These are phyloP conservation scores for Fennellomyces sp. DNA, from an alignment of 371 early-diverging fungal species.

Conservation along the genomic window DNA sequence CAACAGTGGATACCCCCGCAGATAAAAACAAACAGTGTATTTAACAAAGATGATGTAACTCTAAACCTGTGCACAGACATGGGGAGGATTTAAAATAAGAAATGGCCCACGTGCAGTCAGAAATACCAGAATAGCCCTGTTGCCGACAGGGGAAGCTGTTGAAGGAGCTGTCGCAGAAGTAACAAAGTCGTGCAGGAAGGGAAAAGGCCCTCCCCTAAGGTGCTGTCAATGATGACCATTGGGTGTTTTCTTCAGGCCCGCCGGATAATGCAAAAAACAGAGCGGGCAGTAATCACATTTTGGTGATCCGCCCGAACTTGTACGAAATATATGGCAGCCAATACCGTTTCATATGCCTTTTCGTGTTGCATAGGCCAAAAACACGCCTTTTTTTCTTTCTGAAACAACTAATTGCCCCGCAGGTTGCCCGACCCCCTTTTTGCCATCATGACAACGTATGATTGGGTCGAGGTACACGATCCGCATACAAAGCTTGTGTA, in stretches of 20 bases:
- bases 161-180: neutral
- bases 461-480: conserved; percentile 84
- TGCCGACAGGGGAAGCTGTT: neutral
- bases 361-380: too few species aligned
- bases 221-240: too few species aligned
- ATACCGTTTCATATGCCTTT: too few species aligned
- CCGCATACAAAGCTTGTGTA: conserved; percentile 78
- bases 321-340: too few species aligned
- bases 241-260: too few species aligned
- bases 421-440: neutral
- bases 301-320: too few species aligned
- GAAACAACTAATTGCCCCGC: too few species aligned
- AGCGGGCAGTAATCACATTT: too few species aligned
- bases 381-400: too few species aligned
- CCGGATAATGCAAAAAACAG: too few species aligned
- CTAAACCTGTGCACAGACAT: conserved; percentile 4
- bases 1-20: conserved; percentile 22
- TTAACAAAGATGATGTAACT: neutral
- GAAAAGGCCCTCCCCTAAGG: too few species aligned
- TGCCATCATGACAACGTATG: conserved; percentile 9
- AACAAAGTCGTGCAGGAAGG: too few species aligned
- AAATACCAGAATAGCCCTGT: neutral
- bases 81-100: neutral
- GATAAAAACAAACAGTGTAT: neutral
- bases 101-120: neutral